Evolutionary conservation across 441 rosid genomes (phyloP), one percentile per base, ranked within the genome.

Genomic region (Pelargonium cotyledonis): DNA sequence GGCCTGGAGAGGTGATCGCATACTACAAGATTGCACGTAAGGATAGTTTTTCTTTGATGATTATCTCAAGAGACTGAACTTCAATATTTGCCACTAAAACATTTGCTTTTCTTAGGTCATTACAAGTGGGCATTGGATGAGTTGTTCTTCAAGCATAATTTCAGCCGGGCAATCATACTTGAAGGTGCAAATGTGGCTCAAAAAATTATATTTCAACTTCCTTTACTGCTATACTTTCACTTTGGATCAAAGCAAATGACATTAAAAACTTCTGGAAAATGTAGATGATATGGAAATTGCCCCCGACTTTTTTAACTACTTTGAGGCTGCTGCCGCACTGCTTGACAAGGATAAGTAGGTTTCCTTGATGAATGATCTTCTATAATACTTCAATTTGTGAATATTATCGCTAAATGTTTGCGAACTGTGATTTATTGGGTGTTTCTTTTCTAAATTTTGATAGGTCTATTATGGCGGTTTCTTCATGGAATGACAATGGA

Each of bases 401-500:
- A 41, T 70, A 18, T 65, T 62, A 15, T 53, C 31, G 51, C 15
- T 63, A 19, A 57, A 3, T 7, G 62, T 67, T 65, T 81, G 71
- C n/a, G 2, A 65, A 58, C 64, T 63, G 40, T 43, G 23, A 47
- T 65, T 75, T 68, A 67, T 44, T 68, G 68, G 65, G 69, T 66
- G 68, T 26, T 63, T 47, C 67, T 73, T 70, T 69, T 57, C 51
- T 68, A 65, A 73, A 69, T 19, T 16, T 11, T 77, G 57, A 19
- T 84, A 95, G 97, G 86, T 87, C 99, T 81, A 88, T 95, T 66
- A 86, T 95, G 97, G 99, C 96, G 69, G 92, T 88, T 79, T 95
- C 99, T 73, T 95, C 99, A 23, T 95, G 99, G 99, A 95, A 95
- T 90, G 99, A 95, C 87, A 95, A 95, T 79, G 99, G 99, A 29